phyloP scores from a whole-genome alignment of 2,329 filamentous ascomycete species.

The Beauveria sp. region DNA sequence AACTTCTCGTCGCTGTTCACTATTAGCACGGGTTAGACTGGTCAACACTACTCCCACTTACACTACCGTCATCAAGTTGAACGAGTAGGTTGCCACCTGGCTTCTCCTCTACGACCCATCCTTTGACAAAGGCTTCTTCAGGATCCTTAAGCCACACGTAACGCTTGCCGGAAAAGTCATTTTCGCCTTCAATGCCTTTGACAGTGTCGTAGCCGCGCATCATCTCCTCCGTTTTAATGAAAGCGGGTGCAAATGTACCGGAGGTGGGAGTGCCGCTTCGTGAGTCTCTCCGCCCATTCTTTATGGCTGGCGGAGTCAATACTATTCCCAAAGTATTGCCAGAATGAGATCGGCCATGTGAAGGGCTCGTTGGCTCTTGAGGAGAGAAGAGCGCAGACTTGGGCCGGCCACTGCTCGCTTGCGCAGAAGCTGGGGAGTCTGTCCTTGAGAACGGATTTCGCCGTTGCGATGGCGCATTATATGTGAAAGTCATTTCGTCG shows the following conservation, averaged over 20 bases:
- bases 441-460: conserved; percentile 73
- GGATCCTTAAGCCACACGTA: conserved; percentile 96
- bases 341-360: conserved; percentile 64
- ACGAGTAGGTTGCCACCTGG: conserved; percentile 64
- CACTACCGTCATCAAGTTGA: conserved; percentile 87
- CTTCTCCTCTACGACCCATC: conserved; percentile 81
- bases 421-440: conserved; percentile 57
- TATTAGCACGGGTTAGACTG: conserved; percentile 9
- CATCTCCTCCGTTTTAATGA: conserved; percentile 84
- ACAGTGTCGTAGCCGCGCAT: conserved; percentile 48
- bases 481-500: conserved; percentile 27
- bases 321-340: conserved; percentile 42
- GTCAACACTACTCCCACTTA: conserved; percentile 37
- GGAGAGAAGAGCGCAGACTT: conserved; percentile 66
- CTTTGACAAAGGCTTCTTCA: conserved; percentile 80
- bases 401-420: conserved; percentile 49
- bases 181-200: conserved; percentile 84
- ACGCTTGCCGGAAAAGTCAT: conserved; percentile 96
- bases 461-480: conserved; percentile 49
- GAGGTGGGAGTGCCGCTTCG: conserved; percentile 56
- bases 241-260: conserved; percentile 88
- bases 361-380: conserved; percentile 30
- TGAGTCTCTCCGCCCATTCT: conserved; percentile 50
- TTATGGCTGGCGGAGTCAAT: conserved; percentile 30
- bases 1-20: conserved; percentile 70